Percentiles rank a stretch among this genome's conserved stretches.
Evolutionary conservation across 148 eudicot species (phyloP).

Genomic region (Fagopyrum tataricum): DNA sequence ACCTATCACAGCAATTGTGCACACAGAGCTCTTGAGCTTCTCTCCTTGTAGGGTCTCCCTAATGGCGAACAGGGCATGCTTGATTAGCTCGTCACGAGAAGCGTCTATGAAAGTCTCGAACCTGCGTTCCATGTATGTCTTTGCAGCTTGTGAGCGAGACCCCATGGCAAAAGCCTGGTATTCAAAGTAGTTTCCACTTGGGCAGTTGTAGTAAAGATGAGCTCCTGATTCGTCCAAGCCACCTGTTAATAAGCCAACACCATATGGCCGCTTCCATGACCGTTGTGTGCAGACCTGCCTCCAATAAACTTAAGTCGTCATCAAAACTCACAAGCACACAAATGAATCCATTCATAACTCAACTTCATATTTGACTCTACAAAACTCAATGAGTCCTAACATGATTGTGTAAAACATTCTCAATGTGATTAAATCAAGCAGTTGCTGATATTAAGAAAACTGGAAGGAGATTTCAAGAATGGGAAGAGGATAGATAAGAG

Average conservation of each 20-base stretch:
- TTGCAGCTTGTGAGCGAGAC: conserved; percentile 97
- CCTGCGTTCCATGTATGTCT: conserved; percentile 88
- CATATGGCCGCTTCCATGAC: conserved; percentile 98
- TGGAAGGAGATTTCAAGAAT: not conserved
- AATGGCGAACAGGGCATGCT: conserved; percentile 88
- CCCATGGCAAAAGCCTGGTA: conserved; percentile 98
- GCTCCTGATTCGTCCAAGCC: conserved; percentile 98
- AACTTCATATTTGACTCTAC: not conserved
- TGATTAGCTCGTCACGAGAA: conserved; percentile 70
- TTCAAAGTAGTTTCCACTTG: conserved; percentile 96
- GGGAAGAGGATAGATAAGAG: not conserved
- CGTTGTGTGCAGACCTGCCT: conserved; percentile 93
- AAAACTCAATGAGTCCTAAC: not conserved
- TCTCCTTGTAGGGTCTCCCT: conserved; percentile 97
- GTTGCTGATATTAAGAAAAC: not conserved
- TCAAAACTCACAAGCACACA: not conserved
- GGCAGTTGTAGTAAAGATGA: conserved; percentile 97
- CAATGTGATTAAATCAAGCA: not conserved
- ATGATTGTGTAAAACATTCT: not conserved
- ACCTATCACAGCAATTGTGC: conserved; percentile 82
- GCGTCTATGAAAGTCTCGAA: conserved; percentile 65
- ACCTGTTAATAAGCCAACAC: conserved; percentile 86
- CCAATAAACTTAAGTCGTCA: not conserved
- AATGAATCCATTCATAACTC: not conserved
- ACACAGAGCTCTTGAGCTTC: conserved; percentile 70